Evolutionary conservation across 805 yeast species (phyloP).

Genomic region (Yamadazyma kitorensis): DNA sequence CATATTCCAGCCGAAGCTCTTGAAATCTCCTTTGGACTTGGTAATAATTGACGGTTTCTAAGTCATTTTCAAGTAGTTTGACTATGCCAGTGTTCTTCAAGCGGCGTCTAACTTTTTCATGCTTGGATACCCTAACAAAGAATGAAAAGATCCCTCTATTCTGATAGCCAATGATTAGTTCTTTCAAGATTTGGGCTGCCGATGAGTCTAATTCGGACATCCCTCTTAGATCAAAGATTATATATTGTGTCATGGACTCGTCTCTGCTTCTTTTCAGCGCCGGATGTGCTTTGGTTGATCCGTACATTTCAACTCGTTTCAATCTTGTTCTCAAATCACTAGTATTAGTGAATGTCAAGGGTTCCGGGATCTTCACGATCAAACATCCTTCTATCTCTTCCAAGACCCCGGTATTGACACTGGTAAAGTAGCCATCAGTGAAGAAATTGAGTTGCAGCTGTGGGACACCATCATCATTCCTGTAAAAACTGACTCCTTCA

Average conservation of each 20-base stretch:
- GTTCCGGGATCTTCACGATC: constrained; percentile 43
- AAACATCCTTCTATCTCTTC: constrained; percentile 46
- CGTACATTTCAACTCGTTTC: constrained; percentile 40
- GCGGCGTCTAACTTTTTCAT: constrained; percentile 23
- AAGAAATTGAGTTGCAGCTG: constrained; percentile 28
- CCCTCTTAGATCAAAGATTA: constrained; percentile 41
- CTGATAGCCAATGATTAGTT: constrained; percentile 26
- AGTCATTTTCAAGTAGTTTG: constrained; percentile 21
- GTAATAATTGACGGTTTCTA: constrained; percentile 23
- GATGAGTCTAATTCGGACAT: constrained; percentile 43
- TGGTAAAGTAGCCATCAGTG: constrained; percentile 32
- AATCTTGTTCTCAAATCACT: constrained; percentile 37
- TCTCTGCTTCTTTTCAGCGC: constrained; percentile 35
- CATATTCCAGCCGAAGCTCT: constrained; percentile 1
- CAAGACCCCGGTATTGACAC: constrained; percentile 32
- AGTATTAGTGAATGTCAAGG: constrained; percentile 41
- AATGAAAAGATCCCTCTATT: constrained; percentile 29
- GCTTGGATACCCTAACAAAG: constrained; percentile 34
- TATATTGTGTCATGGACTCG: constrained; percentile 37
- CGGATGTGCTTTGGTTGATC: constrained; percentile 44
- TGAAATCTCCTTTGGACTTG: constrained; percentile 15
- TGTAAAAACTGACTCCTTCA: no score
- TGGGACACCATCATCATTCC: constrained; percentile 7
- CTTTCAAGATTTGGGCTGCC: constrained; percentile 33
- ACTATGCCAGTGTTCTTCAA: constrained; percentile 29